These are phyloP conservation scores for Globisporangium spinosum DNA, from an alignment of 352 stramenopile species.

Conservation along the genomic window DNA sequence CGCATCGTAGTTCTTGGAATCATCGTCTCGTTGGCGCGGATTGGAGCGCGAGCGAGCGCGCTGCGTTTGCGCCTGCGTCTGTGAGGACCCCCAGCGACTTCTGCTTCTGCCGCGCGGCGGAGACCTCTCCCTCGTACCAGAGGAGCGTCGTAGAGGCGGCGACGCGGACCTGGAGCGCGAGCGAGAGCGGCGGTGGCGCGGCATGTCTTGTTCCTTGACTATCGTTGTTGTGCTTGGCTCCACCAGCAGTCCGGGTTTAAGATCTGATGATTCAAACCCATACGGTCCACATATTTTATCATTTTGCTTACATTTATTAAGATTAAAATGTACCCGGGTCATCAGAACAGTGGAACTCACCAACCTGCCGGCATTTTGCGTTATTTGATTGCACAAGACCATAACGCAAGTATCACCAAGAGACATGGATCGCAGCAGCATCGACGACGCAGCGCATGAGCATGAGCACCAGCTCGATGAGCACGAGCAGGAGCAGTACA, in stretches of 20 bases:
- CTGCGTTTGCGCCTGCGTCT: background rate
- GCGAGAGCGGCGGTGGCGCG: slow-evolving; percentile 1
- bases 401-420: background rate
- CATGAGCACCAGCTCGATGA: background rate
- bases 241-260: background rate
- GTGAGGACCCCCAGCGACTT: slow-evolving; percentile 2
- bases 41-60: slow-evolving; percentile 9
- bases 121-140: background rate
- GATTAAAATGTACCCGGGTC: slow-evolving; percentile 2
- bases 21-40: slow-evolving; percentile 11
- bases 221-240: background rate
- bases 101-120: background rate
- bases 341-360: background rate
- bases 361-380: background rate
- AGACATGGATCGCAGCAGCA: background rate
- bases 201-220: background rate
- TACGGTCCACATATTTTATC: background rate
- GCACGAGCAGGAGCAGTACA: background rate
- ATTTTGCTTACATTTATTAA: background rate
- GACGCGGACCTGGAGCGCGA: slow-evolving; percentile 17
- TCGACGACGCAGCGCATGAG: background rate
- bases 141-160: background rate
- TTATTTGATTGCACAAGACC: background rate
- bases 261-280: background rate
- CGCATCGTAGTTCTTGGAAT: slow-evolving; percentile 13